A percentile compares a stretch with the other conserved stretches of the same genome.
These are phyloP conservation scores for Cordyceps cicadae DNA, from an alignment of 2,329 filamentous ascomycete species.

Conservation along the genomic window DNA sequence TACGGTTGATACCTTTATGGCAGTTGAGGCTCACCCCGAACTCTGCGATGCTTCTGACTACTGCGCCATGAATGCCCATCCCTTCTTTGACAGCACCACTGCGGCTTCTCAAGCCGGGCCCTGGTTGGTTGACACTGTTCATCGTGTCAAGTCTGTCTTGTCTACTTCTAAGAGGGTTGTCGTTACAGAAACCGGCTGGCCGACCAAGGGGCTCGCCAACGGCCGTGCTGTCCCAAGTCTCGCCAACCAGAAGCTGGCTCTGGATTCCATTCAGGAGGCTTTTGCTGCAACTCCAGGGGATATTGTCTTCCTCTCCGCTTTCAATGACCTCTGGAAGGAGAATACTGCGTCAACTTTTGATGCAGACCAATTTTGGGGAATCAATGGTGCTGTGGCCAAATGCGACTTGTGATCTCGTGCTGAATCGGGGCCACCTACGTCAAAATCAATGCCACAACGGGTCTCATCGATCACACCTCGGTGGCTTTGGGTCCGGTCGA, in stretches of 20 bases:
- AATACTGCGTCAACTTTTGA: slow-evolving; percentile 54
- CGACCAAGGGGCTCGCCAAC: slow-evolving; percentile 58
- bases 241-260: slow-evolving; percentile 57
- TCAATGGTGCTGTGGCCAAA: slow-evolving; percentile 28
- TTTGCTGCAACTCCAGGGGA: slow-evolving; percentile 44
- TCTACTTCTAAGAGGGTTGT: slow-evolving; percentile 51
- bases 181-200: slow-evolving; percentile 82
- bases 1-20: slow-evolving; percentile 70
- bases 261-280: slow-evolving; percentile 53
- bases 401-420: not conserved
- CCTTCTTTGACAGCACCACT: slow-evolving; percentile 68
- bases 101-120: slow-evolving; percentile 52
- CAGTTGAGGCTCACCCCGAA: slow-evolving; percentile 55
- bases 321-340: slow-evolving; percentile 72
- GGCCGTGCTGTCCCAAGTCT: slow-evolving; percentile 58
- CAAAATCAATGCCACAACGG: not conserved
- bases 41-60: slow-evolving; percentile 70
- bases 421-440: too few species aligned
- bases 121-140: slow-evolving; percentile 55
- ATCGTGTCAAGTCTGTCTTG: slow-evolving; percentile 33
- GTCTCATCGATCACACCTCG: not conserved
- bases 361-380: slow-evolving; percentile 73
- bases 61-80: slow-evolving; percentile 73
- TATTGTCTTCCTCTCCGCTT: slow-evolving; percentile 69
- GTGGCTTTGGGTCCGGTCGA: not conserved